Evolutionary conservation across 2,329 filamentous ascomycete genomes (phyloP), one percentile per base, ranked within the genome.

Genomic region (Alternaria arbusti): DNA sequence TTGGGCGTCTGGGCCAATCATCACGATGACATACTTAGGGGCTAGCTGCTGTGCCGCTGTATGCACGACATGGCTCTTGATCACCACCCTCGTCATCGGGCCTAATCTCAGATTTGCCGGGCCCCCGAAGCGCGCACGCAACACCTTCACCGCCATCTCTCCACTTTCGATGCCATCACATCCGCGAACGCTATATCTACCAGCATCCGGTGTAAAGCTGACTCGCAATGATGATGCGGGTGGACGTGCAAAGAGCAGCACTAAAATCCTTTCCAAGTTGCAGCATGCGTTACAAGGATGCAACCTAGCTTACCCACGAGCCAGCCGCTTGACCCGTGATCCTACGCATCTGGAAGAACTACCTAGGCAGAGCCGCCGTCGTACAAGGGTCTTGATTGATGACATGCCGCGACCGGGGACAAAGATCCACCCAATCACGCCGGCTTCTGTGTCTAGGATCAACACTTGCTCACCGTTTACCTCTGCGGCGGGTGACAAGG

Each of bases 121-220:
- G 54, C 65, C 73, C 71, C 68, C 71, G 73, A 62, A 44, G 45
- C 49, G 54, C n/a, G 61, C 57, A 65, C 54, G 57, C 30, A 66
- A 47, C 30, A 61, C 52, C 69, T 64, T 69, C 70, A 74, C 72
- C 72, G 72, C 71, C 65, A 63, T 54, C 62, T 67, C 59, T 46
- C 23, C 44, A 28, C 51, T 30, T 40, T 50, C 32, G 12, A 25
- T 30, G 44, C 45, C 44, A 43, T 15, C 43, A 55, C 54, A 20
- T 50, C 47, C 47, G 52, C 58, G 15, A 40, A 49, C 52, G 54
- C 47, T 57, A 55, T 51, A 44, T 52, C 26, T 59, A 54, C 49
- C 49, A 54, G 45, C 17, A 54, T 64, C 32, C 40, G 26, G 28
- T 40, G 43, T 46, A 11, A 28, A 30, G 12, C 28, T 61, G 64